Conservation (phyloP, 2,329 filamentous ascomycete genomes). For the Aaosphaeria pasadenensis region DNA sequence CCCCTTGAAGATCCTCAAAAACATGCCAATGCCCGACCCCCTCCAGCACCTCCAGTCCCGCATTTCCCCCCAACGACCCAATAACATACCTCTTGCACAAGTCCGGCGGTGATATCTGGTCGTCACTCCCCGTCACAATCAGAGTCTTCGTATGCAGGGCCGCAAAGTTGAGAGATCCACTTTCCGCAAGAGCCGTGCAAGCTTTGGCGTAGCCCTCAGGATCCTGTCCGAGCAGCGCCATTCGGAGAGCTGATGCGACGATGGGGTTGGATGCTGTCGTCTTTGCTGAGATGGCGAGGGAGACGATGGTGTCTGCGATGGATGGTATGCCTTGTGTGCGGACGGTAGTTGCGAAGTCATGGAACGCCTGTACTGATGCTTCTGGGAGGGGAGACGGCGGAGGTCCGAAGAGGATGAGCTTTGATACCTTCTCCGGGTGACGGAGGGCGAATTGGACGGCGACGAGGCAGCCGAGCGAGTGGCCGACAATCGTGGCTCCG, state of each 20-base stretch:
- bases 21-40: slow-evolving; percentile 51
- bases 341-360: slow-evolving; percentile 40
- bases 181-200: slow-evolving; percentile 47
- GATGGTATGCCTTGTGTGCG: slow-evolving; percentile 45
- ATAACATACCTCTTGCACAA: slow-evolving; percentile 32
- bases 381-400: slow-evolving; percentile 46
- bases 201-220: slow-evolving; percentile 57
- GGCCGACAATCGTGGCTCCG: slow-evolving; percentile 46
- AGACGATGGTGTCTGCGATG: slow-evolving; percentile 41
- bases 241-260: slow-evolving; percentile 40
- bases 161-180: slow-evolving; percentile 33
- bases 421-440: slow-evolving; percentile 41
- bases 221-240: slow-evolving; percentile 48
- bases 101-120: slow-evolving; percentile 41
- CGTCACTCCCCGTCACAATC: slow-evolving; percentile 47
- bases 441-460: slow-evolving; percentile 43
- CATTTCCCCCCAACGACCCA: slow-evolving; percentile 21
- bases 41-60: slow-evolving; percentile 33
- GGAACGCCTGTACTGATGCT: slow-evolving; percentile 23
- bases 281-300: slow-evolving; percentile 35
- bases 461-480: slow-evolving; percentile 52
- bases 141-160: slow-evolving; percentile 18
- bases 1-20: slow-evolving; percentile 45
- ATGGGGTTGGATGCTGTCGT: slow-evolving; percentile 41
- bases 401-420: slow-evolving; percentile 49